Evolutionary conservation across 2,329 filamentous ascomycete genomes (phyloP), one percentile per base, ranked within the genome.

Genomic region (Arthrobotrys sphaeroides): DNA sequence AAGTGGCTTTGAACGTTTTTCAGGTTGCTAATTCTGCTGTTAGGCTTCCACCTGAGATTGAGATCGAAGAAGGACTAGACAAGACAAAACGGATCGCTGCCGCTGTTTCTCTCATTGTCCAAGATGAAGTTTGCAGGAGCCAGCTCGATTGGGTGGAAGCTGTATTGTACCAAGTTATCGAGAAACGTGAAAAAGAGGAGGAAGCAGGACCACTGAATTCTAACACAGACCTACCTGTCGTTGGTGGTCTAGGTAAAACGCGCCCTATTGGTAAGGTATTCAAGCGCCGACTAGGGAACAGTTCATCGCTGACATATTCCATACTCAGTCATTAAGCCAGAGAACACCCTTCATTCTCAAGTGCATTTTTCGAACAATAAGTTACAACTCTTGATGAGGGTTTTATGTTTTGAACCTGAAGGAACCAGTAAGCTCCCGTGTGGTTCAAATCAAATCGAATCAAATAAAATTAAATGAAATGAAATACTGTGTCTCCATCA

Each of bases 131-230:
- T 66, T 90, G 95, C 79, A 85, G 86, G 2, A 90, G 93, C 72
- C 87, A 91, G 64, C 84, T 97, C n/a, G 86, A 86, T 73, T 99
- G 94, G 94, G 83, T 97, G 12, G 93, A 93, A 82, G 87, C 88
- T 43, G 85, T 91, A 55, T 83, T 98, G 9, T 83, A 84, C 4
- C 87, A 86, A 3, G 93, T 91, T 5, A 88, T 89, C 60, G 88
- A 86, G 43, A 92, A 96, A 38, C 51, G 82, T 87, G 93, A 51
- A 88, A 89, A 74, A 9, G 87, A 89, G 0, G 97, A 93, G 92
- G 89, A 92, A 80, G 86, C 86, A n/a, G 88, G 89, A 61, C 88
- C 2, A 10, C 16, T 16, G 5, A 22, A 36, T 16, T 7, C 18
- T 12, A 12, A 26, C 16, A 36, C 28, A 13, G 13, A 3, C 5